A percentile compares a stretch with the other conserved stretches of the same genome.
Conservation (phyloP, 129 eudicot genomes). For the Chrysanthemum lavandulifolium region DNA sequence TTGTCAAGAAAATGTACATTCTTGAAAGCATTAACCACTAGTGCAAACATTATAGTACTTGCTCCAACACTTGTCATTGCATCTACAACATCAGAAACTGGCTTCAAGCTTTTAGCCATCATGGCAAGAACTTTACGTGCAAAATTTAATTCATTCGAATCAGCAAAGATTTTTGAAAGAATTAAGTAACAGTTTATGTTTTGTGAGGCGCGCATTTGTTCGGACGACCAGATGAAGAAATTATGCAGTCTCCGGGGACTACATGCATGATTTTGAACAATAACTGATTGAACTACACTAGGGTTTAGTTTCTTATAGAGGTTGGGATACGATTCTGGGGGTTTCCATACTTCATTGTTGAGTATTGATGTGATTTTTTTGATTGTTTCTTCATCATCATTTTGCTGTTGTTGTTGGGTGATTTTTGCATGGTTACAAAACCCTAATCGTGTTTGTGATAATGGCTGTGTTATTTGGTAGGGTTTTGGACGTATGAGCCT, state of each 20-base stretch:
- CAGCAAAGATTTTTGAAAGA: constrained; percentile 13
- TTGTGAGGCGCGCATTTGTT: too few relatives aligned
- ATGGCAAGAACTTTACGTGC: constrained; percentile 5
- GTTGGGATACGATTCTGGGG: constrained; percentile 34
- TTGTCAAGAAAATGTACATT: constrained; percentile 21
- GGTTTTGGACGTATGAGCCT: constrained; percentile 20
- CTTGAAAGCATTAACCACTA: constrained; percentile 34
- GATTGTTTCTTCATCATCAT: constrained; percentile 30
- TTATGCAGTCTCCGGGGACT: constrained; percentile 45
- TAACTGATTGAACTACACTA: constrained; percentile 54
- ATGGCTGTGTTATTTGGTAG: neutral
- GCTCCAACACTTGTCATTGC: constrained; percentile 16
- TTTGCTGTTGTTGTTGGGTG: neutral
- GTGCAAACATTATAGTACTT: constrained; percentile 23
- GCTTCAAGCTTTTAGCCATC: constrained; percentile 23
- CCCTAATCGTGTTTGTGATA: constrained; percentile 9
- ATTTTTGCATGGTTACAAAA: constrained; percentile 20
- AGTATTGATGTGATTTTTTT: constrained; percentile 46
- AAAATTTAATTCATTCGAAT: too few relatives aligned
- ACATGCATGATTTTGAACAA: constrained; percentile 34
- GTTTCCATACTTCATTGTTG: constrained; percentile 41
- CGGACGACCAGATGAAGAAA: constrained; percentile 24
- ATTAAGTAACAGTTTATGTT: constrained; percentile 30
- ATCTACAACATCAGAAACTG: constrained; percentile 16
- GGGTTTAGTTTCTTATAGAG: constrained; percentile 45